Percentiles rank a stretch among this genome's conserved stretches.
Conservation (phyloP, 257 asterid genomes). For the Ilex aquifolium region DNA sequence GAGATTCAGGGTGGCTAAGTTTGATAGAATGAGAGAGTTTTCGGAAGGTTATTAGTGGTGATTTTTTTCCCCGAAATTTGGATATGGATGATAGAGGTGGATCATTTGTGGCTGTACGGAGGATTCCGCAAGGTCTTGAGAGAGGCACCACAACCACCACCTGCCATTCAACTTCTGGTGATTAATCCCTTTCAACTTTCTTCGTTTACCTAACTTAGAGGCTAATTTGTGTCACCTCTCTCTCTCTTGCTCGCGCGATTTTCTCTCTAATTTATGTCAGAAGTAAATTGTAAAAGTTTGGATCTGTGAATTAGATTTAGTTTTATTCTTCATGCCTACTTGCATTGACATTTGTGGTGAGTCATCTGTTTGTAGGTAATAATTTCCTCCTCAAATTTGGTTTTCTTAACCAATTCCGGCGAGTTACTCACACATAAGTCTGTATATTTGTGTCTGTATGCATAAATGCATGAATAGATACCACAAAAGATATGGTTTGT, state of each 20-base stretch:
- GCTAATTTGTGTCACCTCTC: background rate
- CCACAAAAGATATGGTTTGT: too few relatives aligned
- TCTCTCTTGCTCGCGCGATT: background rate
- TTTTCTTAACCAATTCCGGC: too few relatives aligned
- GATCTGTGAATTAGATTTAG: slow-evolving; percentile 52
- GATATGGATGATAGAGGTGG: slow-evolving; percentile 83
- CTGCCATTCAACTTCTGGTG: slow-evolving; percentile 88
- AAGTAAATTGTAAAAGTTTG: slow-evolving; percentile 29
- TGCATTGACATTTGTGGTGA: slow-evolving; percentile 63
- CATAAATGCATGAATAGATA: too few relatives aligned
- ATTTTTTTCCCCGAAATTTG: too few relatives aligned
- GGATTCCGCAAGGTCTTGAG: slow-evolving; percentile 87
- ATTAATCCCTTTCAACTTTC: slow-evolving; percentile 3
- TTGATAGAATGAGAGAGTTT: too few relatives aligned
- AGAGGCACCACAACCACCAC: slow-evolving; percentile 48
- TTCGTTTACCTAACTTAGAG: slow-evolving; percentile 1
- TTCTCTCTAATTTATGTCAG: slow-evolving; percentile 5
- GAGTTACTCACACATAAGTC: too few relatives aligned
- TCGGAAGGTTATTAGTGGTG: too few relatives aligned
- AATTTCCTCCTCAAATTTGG: too few relatives aligned
- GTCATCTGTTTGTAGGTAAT: slow-evolving; percentile 21
- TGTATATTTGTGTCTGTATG: background rate
- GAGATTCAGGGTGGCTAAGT: too few relatives aligned
- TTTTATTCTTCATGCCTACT: slow-evolving; percentile 47
- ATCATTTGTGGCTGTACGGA: slow-evolving; percentile 89